These are phyloP conservation scores for Hibiscus syriacus DNA, from an alignment of 345 rosid species.

Conservation along the genomic window DNA sequence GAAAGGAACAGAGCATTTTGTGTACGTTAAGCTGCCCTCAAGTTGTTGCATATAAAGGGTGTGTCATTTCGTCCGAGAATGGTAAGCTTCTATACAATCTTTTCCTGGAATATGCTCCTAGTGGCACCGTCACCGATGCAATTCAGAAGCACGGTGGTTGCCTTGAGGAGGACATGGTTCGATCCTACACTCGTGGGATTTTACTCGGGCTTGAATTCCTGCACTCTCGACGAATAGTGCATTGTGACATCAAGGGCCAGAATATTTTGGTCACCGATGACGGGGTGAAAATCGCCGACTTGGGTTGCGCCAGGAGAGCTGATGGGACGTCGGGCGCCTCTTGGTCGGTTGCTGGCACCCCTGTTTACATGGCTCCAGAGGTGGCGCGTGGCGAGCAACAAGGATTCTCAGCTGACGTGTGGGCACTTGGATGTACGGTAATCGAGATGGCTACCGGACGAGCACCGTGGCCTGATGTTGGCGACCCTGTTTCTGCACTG, in stretches of 20 bases:
- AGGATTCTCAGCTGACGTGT: conserved; percentile 43
- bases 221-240: conserved; percentile 52
- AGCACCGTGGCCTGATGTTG: conserved; percentile 30
- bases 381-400: conserved; percentile 55
- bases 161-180: conserved; percentile 34
- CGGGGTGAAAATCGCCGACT: conserved; percentile 49
- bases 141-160: conserved; percentile 30
- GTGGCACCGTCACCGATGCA: conserved; percentile 47
- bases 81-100: conserved; percentile 50
- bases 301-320: conserved; percentile 46
- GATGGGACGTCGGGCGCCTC: conserved; percentile 2
- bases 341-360: conserved; percentile 39
- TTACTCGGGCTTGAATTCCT: conserved; percentile 46
- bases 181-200: conserved; percentile 36
- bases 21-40: conserved; percentile 42
- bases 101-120: conserved; percentile 56
- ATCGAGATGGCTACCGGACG: conserved; percentile 52
- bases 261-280: conserved; percentile 34
- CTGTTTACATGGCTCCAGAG: conserved; percentile 63
- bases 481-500: conserved; percentile 40
- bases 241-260: conserved; percentile 66
- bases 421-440: conserved; percentile 62
- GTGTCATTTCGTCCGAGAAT: conserved; percentile 37
- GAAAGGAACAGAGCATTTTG: conserved; percentile 31
- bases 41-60: conserved; percentile 60